These are phyloP conservation scores for Verticillium nubilum DNA, from an alignment of 2,329 filamentous ascomycete genomes.

Conservation along the genomic window DNA sequence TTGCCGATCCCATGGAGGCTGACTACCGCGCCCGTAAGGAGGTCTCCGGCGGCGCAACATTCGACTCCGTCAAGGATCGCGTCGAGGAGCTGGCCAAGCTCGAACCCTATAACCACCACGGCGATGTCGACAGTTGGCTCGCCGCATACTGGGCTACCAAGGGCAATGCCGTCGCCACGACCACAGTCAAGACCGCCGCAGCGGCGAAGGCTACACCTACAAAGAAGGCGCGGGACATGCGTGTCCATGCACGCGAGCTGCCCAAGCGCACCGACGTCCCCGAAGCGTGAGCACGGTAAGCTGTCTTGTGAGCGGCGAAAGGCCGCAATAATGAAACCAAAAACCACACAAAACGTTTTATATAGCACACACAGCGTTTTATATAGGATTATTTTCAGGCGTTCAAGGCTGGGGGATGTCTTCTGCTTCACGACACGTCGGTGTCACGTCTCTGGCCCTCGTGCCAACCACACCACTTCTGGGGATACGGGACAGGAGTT, in stretches of 20 bases:
- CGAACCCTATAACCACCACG: constrained; percentile 26
- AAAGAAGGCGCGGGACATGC: constrained; percentile 2
- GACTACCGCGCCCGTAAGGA: constrained; percentile 26
- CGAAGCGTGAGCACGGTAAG: background rate
- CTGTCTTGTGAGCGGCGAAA: background rate
- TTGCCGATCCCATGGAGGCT: constrained; percentile 29
- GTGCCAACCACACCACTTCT: background rate
- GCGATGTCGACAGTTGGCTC: constrained; percentile 21
- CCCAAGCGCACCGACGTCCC: constrained; percentile 4
- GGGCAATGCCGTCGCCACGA: background rate
- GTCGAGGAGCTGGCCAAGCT: constrained; percentile 24
- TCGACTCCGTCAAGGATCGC: constrained; percentile 20
- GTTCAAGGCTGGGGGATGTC: background rate
- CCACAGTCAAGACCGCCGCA: background rate
- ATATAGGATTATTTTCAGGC: background rate
- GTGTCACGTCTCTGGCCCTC: background rate
- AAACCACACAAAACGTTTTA: too few species aligned
- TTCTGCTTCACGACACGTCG: background rate
- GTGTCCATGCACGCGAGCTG: background rate
- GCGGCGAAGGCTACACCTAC: background rate
- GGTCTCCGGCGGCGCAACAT: constrained; percentile 17
- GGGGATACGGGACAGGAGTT: background rate
- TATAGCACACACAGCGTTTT: too few species aligned
- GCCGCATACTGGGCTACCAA: constrained; percentile 23
- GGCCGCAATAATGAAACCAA: too few species aligned